phyloP scores from a whole-genome alignment of 2,329 filamentous ascomycete genomes.

The Herpotrichia juniperi region DNA sequence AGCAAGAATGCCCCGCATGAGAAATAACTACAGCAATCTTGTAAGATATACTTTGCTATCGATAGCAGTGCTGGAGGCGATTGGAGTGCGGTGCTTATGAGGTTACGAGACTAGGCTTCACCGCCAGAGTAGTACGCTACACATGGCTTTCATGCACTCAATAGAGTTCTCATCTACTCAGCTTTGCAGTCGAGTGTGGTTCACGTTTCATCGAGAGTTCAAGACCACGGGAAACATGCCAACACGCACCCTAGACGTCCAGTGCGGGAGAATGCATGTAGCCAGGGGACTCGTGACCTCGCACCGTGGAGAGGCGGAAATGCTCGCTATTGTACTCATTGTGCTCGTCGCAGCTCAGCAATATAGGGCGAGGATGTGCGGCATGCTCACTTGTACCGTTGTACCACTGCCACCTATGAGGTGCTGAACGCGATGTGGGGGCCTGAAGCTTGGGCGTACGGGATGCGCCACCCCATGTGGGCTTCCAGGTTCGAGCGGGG shows the following conservation, averaged over 20 bases:
- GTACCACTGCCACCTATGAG: not conserved
- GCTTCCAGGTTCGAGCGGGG: constrained; percentile 1
- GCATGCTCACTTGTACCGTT: too few species aligned
- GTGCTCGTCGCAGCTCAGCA: too few species aligned
- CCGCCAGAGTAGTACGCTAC: too few species aligned
- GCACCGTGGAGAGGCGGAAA: not conserved
- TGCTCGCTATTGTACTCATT: too few species aligned
- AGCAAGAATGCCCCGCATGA: too few species aligned
- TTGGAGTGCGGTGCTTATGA: too few species aligned
- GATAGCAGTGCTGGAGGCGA: too few species aligned
- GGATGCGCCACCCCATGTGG: constrained; percentile 3
- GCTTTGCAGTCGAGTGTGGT: not conserved
- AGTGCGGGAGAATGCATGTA: constrained; percentile 17
- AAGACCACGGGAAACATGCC: constrained; percentile 5
- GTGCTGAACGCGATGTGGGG: not conserved
- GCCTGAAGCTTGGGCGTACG: not conserved
- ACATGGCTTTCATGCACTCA: too few species aligned
- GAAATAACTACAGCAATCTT: too few species aligned
- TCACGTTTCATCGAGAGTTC: constrained; percentile 1
- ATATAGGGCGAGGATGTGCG: too few species aligned
- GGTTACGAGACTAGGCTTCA: too few species aligned
- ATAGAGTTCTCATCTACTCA: not conserved
- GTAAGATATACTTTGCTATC: too few species aligned
- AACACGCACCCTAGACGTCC: constrained; percentile 16
- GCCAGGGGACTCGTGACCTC: constrained; percentile 2